phyloP scores from a whole-genome alignment of 2,329 filamentous ascomycete species.

The Stagonosporopsis chrysanthemi region DNA sequence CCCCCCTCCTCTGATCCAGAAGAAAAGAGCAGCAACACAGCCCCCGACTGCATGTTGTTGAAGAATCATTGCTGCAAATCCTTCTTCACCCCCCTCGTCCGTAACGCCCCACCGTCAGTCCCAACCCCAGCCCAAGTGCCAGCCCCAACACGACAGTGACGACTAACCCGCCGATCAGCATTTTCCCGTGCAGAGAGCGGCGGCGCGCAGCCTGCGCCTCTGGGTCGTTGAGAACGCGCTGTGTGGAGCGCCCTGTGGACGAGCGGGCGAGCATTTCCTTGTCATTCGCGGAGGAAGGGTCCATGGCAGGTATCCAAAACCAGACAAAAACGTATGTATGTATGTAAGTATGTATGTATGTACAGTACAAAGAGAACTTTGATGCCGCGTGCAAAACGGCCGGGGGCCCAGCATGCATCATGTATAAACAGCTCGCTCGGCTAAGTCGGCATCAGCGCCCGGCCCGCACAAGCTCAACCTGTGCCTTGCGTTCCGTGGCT shows the following conservation, averaged over 20 bases:
- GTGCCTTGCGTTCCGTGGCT: slow-evolving; percentile 19
- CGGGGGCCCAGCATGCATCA: background rate
- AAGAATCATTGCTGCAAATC: background rate
- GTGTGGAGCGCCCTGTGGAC: slow-evolving; percentile 1
- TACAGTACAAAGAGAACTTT: no score
- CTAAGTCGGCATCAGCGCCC: slow-evolving; percentile 15
- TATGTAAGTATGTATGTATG: no score
- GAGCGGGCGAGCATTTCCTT: slow-evolving; percentile 9
- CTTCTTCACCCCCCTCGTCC: slow-evolving; percentile 5
- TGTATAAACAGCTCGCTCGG: slow-evolving; percentile 12
- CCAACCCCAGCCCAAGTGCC: slow-evolving; percentile 65
- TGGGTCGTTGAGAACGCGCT: background rate
- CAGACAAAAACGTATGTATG: no score
- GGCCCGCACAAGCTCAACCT: slow-evolving; percentile 2
- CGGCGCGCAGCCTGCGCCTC: background rate
- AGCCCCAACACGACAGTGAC: slow-evolving; percentile 53
- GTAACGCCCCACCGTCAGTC: slow-evolving; percentile 52
- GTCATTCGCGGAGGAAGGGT: background rate
- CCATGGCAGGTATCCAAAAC: background rate
- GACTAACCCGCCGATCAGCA: slow-evolving; percentile 33
- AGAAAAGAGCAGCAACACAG: background rate
- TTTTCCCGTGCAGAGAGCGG: slow-evolving; percentile 23
- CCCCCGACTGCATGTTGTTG: no score
- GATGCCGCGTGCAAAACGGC: background rate
- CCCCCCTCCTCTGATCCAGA: no score